Evolutionary conservation across 768 basidiomycete species (phyloP), one percentile per base, ranked within the genome.

Genomic region (Hygrocybe punicea): DNA sequence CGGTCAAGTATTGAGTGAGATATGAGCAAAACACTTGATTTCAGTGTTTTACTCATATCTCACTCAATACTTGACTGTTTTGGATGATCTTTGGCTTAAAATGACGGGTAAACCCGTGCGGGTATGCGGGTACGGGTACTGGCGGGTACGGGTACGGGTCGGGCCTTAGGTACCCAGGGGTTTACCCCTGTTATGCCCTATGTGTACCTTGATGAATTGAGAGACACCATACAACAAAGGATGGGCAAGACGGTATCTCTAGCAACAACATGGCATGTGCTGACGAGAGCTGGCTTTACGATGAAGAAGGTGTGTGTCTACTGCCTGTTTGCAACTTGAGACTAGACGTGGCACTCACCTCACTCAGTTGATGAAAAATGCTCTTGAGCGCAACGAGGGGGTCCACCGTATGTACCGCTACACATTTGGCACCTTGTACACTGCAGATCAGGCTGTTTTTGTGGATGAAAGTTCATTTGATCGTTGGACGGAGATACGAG

Each of bases 391-490:
- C 10, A 60, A 56, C 51, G 57, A 58, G 42, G 51, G 40, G n/a
- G 47, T 58, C 34, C 56, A 58, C 17, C 33, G 57, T 16, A 48
- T 39, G 7, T 66, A 56, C 40, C 42, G 55, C 5, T 50, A 45
- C n/a, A 51, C n/a, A 23, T 55, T 51, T 50, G 60, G 55, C 19
- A 16, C 36, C 8, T 34, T 59, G 17, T 66, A 61, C 49, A 60
- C 58, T 4, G 47, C 65, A 16, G 63, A 67, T 17, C 65, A 66
- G 49, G 66, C 69, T 7, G 65, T 74, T 3, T 74, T 75, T 53
- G 62, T 72, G 1, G 74, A 76, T 52, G 73, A 75, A 53, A 68
- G 63, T 52, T 62, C 67, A 9, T 71, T 65, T 58, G 69, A 73
- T 54, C 61, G 66, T 2, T 58, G 56, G 8, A 71, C 65, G 4